Conservation (phyloP, 164 flowering plant genomes). For the Aristolochia fimbriata region DNA sequence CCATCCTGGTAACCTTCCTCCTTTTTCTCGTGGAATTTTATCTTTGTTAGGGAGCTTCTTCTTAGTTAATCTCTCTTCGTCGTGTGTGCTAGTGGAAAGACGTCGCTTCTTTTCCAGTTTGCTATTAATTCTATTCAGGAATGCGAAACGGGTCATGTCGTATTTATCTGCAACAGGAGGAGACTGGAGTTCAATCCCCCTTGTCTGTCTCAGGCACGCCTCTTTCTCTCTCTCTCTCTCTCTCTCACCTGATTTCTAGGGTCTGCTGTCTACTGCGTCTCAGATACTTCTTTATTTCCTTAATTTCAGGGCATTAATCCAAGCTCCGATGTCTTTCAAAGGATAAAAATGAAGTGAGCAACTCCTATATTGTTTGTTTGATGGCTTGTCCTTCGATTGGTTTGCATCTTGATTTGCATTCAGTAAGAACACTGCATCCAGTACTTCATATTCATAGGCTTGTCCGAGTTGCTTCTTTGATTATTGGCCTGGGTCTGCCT, state of each 20-base stretch:
- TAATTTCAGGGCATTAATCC: constrained; percentile 55
- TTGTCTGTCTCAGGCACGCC: constrained; percentile 53
- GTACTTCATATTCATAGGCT: too few species aligned
- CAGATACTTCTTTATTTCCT: background rate
- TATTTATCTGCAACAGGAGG: constrained; percentile 61
- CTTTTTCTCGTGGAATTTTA: constrained; percentile 1
- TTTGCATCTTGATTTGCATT: too few species aligned
- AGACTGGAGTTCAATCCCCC: constrained; percentile 64
- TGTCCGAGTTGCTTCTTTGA: too few species aligned
- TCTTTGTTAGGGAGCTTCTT: background rate
- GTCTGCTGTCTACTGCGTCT: background rate
- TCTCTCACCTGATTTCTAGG: background rate
- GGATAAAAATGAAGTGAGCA: constrained; percentile 70
- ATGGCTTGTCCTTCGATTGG: background rate
- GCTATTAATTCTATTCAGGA: constrained; percentile 45
- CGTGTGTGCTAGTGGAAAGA: constrained; percentile 52
- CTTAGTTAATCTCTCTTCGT: background rate
- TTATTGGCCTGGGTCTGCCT: too few species aligned
- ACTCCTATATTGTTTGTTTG: background rate
- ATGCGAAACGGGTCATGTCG: constrained; percentile 18
- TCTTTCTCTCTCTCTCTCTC: background rate
- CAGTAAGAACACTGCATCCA: too few species aligned
- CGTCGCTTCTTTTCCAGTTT: constrained; percentile 79
- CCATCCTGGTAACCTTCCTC: constrained; percentile 45
- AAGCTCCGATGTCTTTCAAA: constrained; percentile 41